These are phyloP conservation scores for Aspergillus nomiae DNA, from an alignment of 2,329 filamentous ascomycete genomes.

Conservation along the genomic window DNA sequence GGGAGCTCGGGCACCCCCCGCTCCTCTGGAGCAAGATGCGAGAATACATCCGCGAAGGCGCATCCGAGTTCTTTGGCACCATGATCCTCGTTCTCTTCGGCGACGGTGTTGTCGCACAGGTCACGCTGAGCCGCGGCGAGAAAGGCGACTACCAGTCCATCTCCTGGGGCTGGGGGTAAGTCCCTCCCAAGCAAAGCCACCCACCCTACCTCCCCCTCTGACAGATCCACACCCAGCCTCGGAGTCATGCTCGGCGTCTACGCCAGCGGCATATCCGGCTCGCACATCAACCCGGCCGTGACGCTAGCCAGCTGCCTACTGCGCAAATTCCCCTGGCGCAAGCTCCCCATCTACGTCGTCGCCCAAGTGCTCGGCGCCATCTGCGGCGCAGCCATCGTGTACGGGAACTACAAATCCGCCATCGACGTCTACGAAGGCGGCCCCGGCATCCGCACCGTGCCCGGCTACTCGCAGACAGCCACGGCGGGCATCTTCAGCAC, in stretches of 20 bases:
- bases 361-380: constrained; percentile 70
- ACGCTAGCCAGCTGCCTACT: constrained; percentile 70
- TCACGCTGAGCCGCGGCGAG: constrained; percentile 56
- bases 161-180: constrained; percentile 53
- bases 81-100: constrained; percentile 71
- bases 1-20: constrained; percentile 12
- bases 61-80: constrained; percentile 69
- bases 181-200: constrained; percentile 14
- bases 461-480: constrained; percentile 55
- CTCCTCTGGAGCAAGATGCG: constrained; percentile 59
- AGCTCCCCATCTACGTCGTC: constrained; percentile 67
- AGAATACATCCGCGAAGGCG: constrained; percentile 56
- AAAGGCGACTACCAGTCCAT: constrained; percentile 56
- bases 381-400: constrained; percentile 60
- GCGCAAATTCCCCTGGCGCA: constrained; percentile 68
- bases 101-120: constrained; percentile 71
- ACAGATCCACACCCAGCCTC: constrained; percentile 45
- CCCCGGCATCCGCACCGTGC: constrained; percentile 62
- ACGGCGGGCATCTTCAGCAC: constrained; percentile 74
- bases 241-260: constrained; percentile 72
- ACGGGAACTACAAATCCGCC: constrained; percentile 65
- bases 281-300: constrained; percentile 71
- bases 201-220: neutral
- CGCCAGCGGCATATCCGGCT: constrained; percentile 59
- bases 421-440: constrained; percentile 66